Evolutionary conservation across 2,329 filamentous ascomycete species (phyloP), one percentile per base, ranked within the genome.

Genomic region (Clarireedia paspali): DNA sequence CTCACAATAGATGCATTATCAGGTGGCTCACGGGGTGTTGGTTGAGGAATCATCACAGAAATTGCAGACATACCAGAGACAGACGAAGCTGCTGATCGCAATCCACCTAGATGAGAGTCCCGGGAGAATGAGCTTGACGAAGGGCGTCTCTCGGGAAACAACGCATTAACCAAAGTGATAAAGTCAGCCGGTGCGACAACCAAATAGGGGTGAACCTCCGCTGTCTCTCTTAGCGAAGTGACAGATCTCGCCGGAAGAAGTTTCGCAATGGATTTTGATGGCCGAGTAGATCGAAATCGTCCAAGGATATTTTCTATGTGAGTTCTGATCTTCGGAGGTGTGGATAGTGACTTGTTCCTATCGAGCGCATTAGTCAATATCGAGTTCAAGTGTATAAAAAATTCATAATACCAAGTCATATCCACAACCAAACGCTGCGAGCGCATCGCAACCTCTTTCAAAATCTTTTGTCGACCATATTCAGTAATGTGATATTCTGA

Each of bases 401-500:
- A 55, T 10, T 45, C 6, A 27, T 46, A 63, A 77, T 78, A 70
- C 82, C 82, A 57, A 82, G 67, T 78, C 72, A 90, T 84, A 65
- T 91, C 88, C 58, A 88, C 83, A 12, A 92, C 89, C 61, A 89
- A 80, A 65, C 88, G 85, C 67, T 91, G 87, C 50, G 89, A 87
- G 60, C 87, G 84, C 68, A 88, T 83, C 55, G 88, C 90, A 56
- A 96, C 86, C 68, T 92, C 87, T 65, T 85, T 85, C 55, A 88
- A 74, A 56, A 88, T 87, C 70, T 85, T 91, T 66, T 95, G 88
- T 45, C 94, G 83, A 44, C 90, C 91, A 71, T 92, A 90, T 63
- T 95, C 89, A 50, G 88, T 91, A 65, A 97, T 90, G 73, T 96
- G 89, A 70, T 95, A 92, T 65, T 95, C 89, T 56, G 89, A 81